Percentiles rank a stretch among this genome's conserved stretches.
Evolutionary conservation across 768 basidiomycete genomes (phyloP).

Genomic region (Naganishia antarctica): DNA sequence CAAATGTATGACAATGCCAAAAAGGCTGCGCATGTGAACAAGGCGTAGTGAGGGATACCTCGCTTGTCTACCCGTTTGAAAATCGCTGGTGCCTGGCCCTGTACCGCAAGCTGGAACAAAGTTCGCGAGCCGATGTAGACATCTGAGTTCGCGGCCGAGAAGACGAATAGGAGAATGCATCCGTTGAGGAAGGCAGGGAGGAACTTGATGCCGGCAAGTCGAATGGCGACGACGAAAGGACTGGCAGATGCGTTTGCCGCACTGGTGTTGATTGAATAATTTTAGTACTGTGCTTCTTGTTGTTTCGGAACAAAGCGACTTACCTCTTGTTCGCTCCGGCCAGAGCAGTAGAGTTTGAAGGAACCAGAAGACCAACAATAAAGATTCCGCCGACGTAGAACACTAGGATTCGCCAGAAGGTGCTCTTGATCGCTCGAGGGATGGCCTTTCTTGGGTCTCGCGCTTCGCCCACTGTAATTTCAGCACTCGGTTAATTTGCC

Average conservation of each 20-base stretch:
- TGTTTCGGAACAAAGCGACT: background rate
- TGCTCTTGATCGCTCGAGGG: conserved; percentile 41
- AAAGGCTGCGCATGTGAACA: conserved; percentile 37
- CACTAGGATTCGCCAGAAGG: conserved; percentile 63
- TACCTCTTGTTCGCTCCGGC: conserved; percentile 17
- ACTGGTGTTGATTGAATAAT: conserved; percentile 41
- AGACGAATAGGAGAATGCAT: conserved; percentile 45
- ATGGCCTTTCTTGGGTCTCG: conserved; percentile 28
- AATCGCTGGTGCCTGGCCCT: conserved; percentile 53
- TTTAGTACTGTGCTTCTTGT: conserved; percentile 45
- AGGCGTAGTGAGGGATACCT: conserved; percentile 55
- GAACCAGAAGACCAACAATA: conserved; percentile 65
- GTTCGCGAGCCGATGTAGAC: conserved; percentile 41
- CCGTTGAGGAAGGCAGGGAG: conserved; percentile 40
- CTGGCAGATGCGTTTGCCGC: conserved; percentile 59
- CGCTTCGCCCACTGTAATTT: conserved; percentile 28
- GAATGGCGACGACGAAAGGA: conserved; percentile 77
- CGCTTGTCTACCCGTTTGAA: conserved; percentile 54
- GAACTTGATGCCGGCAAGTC: conserved; percentile 63
- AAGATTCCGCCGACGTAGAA: conserved; percentile 62
- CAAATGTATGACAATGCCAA: conserved; percentile 63
- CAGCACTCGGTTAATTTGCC: background rate
- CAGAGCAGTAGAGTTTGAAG: conserved; percentile 52
- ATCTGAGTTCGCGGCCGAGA: conserved; percentile 44
- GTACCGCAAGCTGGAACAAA: conserved; percentile 50